These are phyloP conservation scores for Camelina neglecta DNA, from an alignment of 345 rosid genomes.

Conservation along the genomic window DNA sequence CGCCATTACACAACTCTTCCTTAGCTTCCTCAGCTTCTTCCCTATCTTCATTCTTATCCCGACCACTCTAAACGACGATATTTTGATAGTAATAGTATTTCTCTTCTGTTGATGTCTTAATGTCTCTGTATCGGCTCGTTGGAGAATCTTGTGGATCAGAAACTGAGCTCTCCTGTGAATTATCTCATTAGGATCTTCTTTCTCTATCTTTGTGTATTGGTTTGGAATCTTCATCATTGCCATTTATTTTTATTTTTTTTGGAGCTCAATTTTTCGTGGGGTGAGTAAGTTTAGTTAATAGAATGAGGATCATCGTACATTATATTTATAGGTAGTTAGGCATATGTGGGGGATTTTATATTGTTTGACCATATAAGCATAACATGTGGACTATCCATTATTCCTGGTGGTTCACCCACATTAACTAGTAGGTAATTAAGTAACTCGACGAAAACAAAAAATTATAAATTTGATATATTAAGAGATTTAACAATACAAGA, in stretches of 20 bases:
- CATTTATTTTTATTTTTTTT: slow-evolving; percentile 34
- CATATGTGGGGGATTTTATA: slow-evolving; percentile 24
- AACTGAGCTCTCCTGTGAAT: slow-evolving; percentile 71
- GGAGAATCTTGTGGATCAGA: slow-evolving; percentile 67
- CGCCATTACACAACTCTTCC: slow-evolving; percentile 47
- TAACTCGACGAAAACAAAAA: neutral
- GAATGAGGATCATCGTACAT: slow-evolving; percentile 6
- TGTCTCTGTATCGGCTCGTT: slow-evolving; percentile 49
- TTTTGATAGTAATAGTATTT: slow-evolving; percentile 18
- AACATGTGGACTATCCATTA: slow-evolving; percentile 36
- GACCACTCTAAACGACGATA: slow-evolving; percentile 47
- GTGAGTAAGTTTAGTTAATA: slow-evolving; percentile 6
- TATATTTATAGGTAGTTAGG: slow-evolving; percentile 14
- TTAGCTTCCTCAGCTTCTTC: slow-evolving; percentile 61
- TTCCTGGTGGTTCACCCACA: slow-evolving; percentile 35
- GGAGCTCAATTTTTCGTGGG: neutral
- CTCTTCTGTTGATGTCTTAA: slow-evolving; percentile 49
- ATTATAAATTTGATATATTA: no score
- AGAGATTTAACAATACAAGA: no score
- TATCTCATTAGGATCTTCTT: slow-evolving; percentile 65
- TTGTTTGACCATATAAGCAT: slow-evolving; percentile 30
- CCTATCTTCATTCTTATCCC: slow-evolving; percentile 67
- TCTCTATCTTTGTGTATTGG: slow-evolving; percentile 62
- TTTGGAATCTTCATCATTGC: slow-evolving; percentile 38
- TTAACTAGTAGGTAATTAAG: neutral